Evolutionary conservation across 176 grass and related monocot genomes (phyloP).

Genomic region (Puya raimondii): DNA sequence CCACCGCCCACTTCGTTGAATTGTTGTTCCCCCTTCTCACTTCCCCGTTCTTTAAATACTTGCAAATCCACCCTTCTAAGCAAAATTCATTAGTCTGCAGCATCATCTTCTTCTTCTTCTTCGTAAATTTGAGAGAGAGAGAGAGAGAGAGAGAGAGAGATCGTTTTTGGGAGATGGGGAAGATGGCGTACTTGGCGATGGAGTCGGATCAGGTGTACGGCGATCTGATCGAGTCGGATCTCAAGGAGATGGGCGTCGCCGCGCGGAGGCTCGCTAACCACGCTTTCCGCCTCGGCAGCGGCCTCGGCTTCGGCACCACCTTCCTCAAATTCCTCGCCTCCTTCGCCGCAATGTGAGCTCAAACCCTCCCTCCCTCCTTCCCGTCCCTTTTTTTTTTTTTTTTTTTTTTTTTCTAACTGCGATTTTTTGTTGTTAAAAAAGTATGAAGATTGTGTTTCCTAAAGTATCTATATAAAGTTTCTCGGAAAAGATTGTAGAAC

Average conservation of each 20-base stretch:
- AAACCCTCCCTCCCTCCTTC: background rate
- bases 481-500: no score
- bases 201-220: background rate
- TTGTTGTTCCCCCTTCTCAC: no score
- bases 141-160: no score
- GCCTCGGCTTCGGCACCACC: constrained; percentile 48
- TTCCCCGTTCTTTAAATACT: no score
- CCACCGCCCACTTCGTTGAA: no score
- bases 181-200: background rate
- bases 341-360: constrained; percentile 54
- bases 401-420: background rate
- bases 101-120: no score
- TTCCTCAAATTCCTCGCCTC: constrained; percentile 82
- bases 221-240: constrained; percentile 56
- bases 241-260: constrained; percentile 53
- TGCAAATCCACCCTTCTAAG: no score
- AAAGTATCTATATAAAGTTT: background rate
- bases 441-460: background rate
- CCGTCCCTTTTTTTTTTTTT: background rate
- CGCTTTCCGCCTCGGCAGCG: constrained; percentile 49
- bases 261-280: constrained; percentile 69
- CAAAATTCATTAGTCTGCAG: no score
- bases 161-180: background rate
- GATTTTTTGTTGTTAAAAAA: background rate
- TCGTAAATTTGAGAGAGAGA: no score